phyloP scores from a whole-genome alignment of 345 rosid species.

The Tarenaya hassleriana region DNA sequence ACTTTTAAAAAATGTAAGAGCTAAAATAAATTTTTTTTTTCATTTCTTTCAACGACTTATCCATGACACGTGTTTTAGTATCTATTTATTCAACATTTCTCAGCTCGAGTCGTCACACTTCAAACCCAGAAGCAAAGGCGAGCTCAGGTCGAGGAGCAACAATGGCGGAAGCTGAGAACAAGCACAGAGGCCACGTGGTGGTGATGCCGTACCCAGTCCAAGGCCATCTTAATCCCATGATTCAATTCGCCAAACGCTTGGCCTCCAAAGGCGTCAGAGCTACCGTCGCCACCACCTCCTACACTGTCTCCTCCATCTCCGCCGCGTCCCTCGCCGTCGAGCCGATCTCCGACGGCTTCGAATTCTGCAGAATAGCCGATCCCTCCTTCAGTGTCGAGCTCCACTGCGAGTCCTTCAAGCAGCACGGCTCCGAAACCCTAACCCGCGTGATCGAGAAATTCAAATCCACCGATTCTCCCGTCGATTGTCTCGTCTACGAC shows the following conservation, averaged over 20 bases:
- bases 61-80: too few species aligned
- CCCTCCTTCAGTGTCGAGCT: conserved; percentile 32
- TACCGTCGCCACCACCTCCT: conserved; percentile 63
- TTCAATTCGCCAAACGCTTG: conserved; percentile 64
- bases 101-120: not conserved
- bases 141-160: conserved; percentile 11
- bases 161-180: conserved; percentile 29
- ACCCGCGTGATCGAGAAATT: conserved; percentile 37
- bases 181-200: conserved; percentile 37
- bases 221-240: conserved; percentile 80
- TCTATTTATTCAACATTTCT: too few species aligned
- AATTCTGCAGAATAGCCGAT: conserved; percentile 40
- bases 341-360: conserved; percentile 73
- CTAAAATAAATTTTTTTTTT: too few species aligned
- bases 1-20: too few species aligned
- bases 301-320: conserved; percentile 41
- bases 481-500: conserved; percentile 55
- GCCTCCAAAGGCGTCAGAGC: conserved; percentile 58
- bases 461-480: conserved; percentile 28
- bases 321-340: conserved; percentile 39
- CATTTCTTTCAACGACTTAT: too few species aligned
- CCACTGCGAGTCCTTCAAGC: conserved; percentile 35
- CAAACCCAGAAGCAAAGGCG: not conserved
- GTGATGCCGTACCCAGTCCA: conserved; percentile 67
- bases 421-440: conserved; percentile 46